A percentile compares a stretch with the other conserved stretches of the same genome.
These are phyloP conservation scores for Karstenula rhodostoma DNA, from an alignment of 2,329 filamentous ascomycete genomes.

Conservation along the genomic window DNA sequence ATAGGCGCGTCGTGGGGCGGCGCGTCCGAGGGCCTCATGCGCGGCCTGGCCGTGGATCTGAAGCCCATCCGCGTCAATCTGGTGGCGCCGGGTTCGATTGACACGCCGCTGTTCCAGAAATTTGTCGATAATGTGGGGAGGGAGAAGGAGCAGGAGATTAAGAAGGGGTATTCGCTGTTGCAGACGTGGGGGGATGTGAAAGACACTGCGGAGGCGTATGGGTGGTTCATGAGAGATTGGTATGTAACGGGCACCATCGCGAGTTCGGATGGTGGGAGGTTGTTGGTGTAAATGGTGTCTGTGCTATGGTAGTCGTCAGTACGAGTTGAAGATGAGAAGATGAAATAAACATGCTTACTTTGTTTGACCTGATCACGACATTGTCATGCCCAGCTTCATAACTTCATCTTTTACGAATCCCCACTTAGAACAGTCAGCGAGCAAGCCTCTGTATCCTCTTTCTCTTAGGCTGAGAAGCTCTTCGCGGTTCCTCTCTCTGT, in stretches of 20 bases:
- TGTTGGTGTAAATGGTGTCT: slow-evolving; percentile 27
- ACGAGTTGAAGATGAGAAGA: background rate
- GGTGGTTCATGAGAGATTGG: slow-evolving; percentile 54
- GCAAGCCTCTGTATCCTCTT: slow-evolving; percentile 33
- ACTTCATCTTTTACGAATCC: slow-evolving; percentile 23
- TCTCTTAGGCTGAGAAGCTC: slow-evolving; percentile 26
- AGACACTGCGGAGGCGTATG: slow-evolving; percentile 56
- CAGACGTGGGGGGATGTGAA: slow-evolving; percentile 34
- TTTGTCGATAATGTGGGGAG: slow-evolving; percentile 26
- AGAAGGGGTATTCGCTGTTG: slow-evolving; percentile 30
- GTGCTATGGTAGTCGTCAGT: background rate
- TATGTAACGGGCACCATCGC: slow-evolving; percentile 50
- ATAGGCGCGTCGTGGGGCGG: slow-evolving; percentile 35
- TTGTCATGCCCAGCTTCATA: slow-evolving; percentile 21
- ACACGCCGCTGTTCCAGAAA: slow-evolving; percentile 51
- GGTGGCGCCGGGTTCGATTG: slow-evolving; percentile 52
- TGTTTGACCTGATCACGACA: slow-evolving; percentile 2
- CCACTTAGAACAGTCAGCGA: slow-evolving; percentile 43
- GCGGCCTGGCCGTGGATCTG: slow-evolving; percentile 53
- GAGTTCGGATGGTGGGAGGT: slow-evolving; percentile 48
- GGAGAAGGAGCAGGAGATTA: slow-evolving; percentile 26
- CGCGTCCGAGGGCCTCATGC: slow-evolving; percentile 43
- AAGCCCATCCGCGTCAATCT: slow-evolving; percentile 54
- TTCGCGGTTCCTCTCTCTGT: slow-evolving; percentile 24
- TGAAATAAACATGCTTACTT: no score